Evolutionary conservation across 352 stramenopile genomes (phyloP), one percentile per base, ranked within the genome.

Genomic region (Phytopythium montanum): DNA sequence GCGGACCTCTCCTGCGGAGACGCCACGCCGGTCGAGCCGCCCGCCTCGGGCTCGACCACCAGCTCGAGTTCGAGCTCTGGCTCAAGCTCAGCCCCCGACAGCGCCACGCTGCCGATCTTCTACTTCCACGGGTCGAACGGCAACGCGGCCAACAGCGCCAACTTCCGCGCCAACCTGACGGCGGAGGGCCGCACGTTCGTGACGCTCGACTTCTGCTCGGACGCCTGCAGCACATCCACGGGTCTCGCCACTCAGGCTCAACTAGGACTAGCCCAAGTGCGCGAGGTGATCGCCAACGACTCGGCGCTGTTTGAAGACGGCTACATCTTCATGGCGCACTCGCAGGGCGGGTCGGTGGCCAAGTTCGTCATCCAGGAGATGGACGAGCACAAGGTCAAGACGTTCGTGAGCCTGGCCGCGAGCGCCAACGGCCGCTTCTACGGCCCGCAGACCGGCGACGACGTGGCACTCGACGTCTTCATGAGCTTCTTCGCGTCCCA

Each of bases 311-410:
- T 65, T 41, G 59, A 51, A 26, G 49, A 66, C 21, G 72, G 72
- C 26, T 80, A 80, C 61, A 57, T 70, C 54, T 62, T 80, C 41
- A 73, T 80, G 25, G 63, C 46, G 19, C 64, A 77, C 49, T 77
- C 72, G 21, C 62, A 75, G 25, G 72, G 72, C 34, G 69, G 69
- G 0, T 49, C 65, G 16, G 31, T 76, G 10, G 60, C 63, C 42
- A 69, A 51, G 64, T 70, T 67, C 57, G 71, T 54, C 59, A 76
- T 59, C 53, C 38, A 59, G 53, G 53, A 59, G 36, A 59, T 59
- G 53, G 53, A 59, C 53, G 53, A 59, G 31, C 69, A 76, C 58
- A 66, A 69, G 13, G 62, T 60, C 23, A 56, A 68, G 16, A 66
- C 65, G 26, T 66, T 73, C 48, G 59, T 76, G 51, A 71, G 55